A percentile compares a stretch with the other conserved stretches of the same genome.
These are phyloP conservation scores for Eucommia ulmoides DNA, from an alignment of 257 asterid genomes.

Conservation along the genomic window DNA sequence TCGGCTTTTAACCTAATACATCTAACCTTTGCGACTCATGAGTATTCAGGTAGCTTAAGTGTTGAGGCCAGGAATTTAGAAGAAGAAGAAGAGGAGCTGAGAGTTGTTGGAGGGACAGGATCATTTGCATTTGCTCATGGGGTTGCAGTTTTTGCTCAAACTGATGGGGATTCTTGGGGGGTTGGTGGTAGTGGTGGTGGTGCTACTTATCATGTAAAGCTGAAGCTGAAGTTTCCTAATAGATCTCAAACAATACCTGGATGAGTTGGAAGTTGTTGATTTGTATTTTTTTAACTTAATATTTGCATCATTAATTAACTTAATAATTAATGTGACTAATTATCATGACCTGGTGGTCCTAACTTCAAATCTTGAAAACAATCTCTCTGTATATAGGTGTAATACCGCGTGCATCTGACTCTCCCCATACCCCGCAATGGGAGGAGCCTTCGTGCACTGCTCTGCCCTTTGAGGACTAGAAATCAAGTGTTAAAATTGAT, in stretches of 20 bases:
- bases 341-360: too few relatives aligned
- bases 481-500: too few relatives aligned
- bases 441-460: too few relatives aligned
- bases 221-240: conserved; percentile 52
- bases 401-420: too few relatives aligned
- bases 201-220: conserved; percentile 40
- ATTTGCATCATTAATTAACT: too few relatives aligned
- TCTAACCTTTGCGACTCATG: conserved; percentile 39
- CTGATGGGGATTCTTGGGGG: conserved; percentile 16
- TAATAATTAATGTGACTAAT: too few relatives aligned
- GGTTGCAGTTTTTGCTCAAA: conserved; percentile 44
- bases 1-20: conserved; percentile 66
- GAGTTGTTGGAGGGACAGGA: conserved; percentile 84
- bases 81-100: conserved; percentile 27
- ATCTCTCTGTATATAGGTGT: too few relatives aligned
- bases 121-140: conserved; percentile 84
- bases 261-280: conserved; percentile 7
- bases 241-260: conserved; percentile 30
- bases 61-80: conserved; percentile 44
- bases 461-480: too few relatives aligned
- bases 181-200: too few relatives aligned
- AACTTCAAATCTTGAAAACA: too few relatives aligned
- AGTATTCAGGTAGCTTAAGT: conserved; percentile 55
- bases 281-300: not conserved
- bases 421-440: too few relatives aligned